Base-by-base conservation (phyloP, 73 alveolate genomes). In the Urostyla sp. region DNA sequence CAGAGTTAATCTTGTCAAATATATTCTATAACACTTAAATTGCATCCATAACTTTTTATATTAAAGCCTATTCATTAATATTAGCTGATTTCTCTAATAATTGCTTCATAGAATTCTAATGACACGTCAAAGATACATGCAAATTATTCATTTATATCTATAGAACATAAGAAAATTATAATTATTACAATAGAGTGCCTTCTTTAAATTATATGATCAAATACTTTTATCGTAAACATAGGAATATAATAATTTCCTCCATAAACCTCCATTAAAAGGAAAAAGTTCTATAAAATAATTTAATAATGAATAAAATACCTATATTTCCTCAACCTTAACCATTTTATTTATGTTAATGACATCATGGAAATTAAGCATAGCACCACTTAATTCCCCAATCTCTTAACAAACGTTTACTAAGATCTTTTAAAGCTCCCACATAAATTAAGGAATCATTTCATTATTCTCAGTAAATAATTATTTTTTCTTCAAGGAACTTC, bases 141-240 rank as follows among this genome's bases (percentile, higher is more conserved):
- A 40, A 11, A 11, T 40, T 15, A 11, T 40, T 15, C 15, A 11
- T 10, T 34, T 63, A 6, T 28, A 1, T 3, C 50, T 43, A 21
- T 3, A 63, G 50, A 20, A 63, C 18, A 13, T 43, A 2, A n/a
- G 20, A 38, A 40, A 58, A 30, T 15, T 5, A 35, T 1, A 27
- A 10, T 30, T 30, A 10, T 35, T 63, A 63, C 79, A 13, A 2
- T 1, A 5, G 79, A 63, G 10, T 43, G 37, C 44, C 44, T 60
- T 63, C 79, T 63, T 38, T 57, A 38, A 4, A 63, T 43, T 40
- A 26, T 38, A 63, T 63, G 79, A 63, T 63, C 44, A 31, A 10
- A 63, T 5, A 63, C 44, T 21, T 63, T 63, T 13, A 60, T 57
- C 0, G 79, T 60, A 37, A 63, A 57, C 44, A 43, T 63, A 1